These are phyloP conservation scores for Nicotiana undulata DNA, from an alignment of 257 asterid genomes.

Conservation along the genomic window DNA sequence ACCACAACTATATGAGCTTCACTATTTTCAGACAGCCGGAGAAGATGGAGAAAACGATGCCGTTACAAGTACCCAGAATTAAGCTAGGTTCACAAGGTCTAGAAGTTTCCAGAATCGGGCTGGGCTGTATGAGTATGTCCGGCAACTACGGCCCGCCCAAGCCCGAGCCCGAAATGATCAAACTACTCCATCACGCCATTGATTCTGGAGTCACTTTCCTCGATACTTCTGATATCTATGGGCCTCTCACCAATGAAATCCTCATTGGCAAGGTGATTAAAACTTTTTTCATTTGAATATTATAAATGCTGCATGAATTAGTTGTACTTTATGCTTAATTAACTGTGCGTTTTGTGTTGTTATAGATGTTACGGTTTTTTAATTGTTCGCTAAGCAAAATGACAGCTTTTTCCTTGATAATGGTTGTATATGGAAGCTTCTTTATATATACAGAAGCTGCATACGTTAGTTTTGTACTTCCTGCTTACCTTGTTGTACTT, in stretches of 20 bases:
- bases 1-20: neutral
- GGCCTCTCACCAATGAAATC: constrained; percentile 25
- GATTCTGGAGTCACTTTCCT: constrained; percentile 24
- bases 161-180: constrained; percentile 31
- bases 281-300: no score
- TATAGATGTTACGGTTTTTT: no score
- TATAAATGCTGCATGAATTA: neutral
- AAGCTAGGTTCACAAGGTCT: constrained; percentile 28
- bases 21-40: neutral
- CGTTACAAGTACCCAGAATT: constrained; percentile 6
- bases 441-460: neutral
- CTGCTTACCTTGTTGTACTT: neutral
- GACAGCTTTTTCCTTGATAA: neutral
- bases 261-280: constrained; percentile 26
- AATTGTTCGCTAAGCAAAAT: neutral
- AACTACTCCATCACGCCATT: constrained; percentile 26
- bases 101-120: constrained; percentile 25
- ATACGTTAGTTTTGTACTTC: neutral
- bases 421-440: no score
- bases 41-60: neutral
- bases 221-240: constrained; percentile 29
- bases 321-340: neutral
- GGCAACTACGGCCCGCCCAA: constrained; percentile 22
- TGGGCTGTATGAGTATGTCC: constrained; percentile 37
- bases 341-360: neutral